Evolutionary conservation across 192 early-diverging fungal species (phyloP), one percentile per base, ranked within the genome.

Genomic region (Coemansia sp.): DNA sequence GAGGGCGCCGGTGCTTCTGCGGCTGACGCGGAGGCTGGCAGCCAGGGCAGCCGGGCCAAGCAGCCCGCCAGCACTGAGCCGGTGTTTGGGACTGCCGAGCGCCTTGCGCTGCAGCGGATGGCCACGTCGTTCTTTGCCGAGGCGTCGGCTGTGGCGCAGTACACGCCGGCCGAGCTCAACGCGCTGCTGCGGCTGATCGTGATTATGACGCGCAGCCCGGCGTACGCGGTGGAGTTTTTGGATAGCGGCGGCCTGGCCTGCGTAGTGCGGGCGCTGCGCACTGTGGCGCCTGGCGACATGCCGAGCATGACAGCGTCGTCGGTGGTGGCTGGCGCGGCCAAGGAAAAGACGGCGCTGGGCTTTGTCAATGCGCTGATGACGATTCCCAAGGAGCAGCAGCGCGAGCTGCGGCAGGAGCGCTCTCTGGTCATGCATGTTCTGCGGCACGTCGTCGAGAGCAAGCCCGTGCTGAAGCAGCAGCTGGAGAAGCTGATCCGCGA

Each of bases 351-450:
- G 12, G 73, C 76, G 37, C 39, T 70, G 17, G 71, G 67, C 0
- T 67, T 82, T 65, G 74, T 61, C 71, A 82, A 43, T 46, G 79
- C 89, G 24, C 68, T 96, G 6, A 89, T 94, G 74, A 76, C 85
- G 15, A 67, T 84, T 17, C 68, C 82, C 35, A 87, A 84, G 64
- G 77, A 85, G 19, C 77, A 87, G 24, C 73, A 89, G 11, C 88
- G 87, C 54, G 86, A 85, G 31, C 91, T 94, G 68, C 85, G 89
- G 47, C 88, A 93, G 15, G 93, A 95, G 59, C 90, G 90, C 42
- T 86, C 88, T 37, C 86, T 96, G 45, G 85, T 92, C 10, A 77
- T 92, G 19, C 91, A 96, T 68, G 92, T 98, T n/a, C 65, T 98
- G 56, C 88, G 95, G 3, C 94, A 98, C 67, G 86, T 92, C 14